A percentile compares a stretch with the other conserved stretches of the same genome.
Evolutionary conservation across 2,329 filamentous ascomycete species (phyloP).

Genomic region (Calonectria hongkongensis): DNA sequence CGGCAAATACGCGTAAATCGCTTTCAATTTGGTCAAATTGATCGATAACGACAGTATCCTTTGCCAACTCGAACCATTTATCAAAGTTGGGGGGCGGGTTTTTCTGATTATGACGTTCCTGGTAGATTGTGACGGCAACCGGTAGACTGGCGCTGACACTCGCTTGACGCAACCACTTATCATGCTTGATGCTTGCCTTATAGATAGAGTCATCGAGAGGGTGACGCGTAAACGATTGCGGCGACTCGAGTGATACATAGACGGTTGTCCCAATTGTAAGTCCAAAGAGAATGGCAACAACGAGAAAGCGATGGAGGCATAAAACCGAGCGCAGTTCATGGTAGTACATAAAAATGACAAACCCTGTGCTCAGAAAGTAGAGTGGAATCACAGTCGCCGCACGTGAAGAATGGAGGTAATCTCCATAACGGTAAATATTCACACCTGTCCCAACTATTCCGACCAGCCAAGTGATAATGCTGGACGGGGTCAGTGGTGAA

Average conservation of each 20-base stretch:
- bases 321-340: constrained; percentile 66
- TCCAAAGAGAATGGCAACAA: constrained; percentile 62
- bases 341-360: constrained; percentile 65
- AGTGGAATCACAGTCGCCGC: constrained; percentile 62
- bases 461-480: constrained; percentile 65
- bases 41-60: constrained; percentile 84
- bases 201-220: constrained; percentile 71
- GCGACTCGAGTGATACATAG: constrained; percentile 58
- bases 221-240: constrained; percentile 61
- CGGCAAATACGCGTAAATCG: constrained; percentile 86
- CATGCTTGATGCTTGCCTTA: constrained; percentile 66
- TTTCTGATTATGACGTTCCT: constrained; percentile 75
- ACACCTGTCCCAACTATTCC: constrained; percentile 61
- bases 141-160: constrained; percentile 67
- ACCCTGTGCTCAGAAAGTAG: constrained; percentile 63
- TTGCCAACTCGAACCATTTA: constrained; percentile 88
- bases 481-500: constrained; percentile 64
- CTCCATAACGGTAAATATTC: constrained; percentile 63
- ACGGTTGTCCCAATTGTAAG: constrained; percentile 62
- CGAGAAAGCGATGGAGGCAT: constrained; percentile 63
- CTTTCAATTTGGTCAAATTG: constrained; percentile 87
- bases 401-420: constrained; percentile 66
- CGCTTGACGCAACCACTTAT: constrained; percentile 70
- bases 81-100: constrained; percentile 88
- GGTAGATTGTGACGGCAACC: constrained; percentile 69